Evolutionary conservation across 2,329 filamentous ascomycete genomes (phyloP).

Genomic region (Aureobasidium sp.): DNA sequence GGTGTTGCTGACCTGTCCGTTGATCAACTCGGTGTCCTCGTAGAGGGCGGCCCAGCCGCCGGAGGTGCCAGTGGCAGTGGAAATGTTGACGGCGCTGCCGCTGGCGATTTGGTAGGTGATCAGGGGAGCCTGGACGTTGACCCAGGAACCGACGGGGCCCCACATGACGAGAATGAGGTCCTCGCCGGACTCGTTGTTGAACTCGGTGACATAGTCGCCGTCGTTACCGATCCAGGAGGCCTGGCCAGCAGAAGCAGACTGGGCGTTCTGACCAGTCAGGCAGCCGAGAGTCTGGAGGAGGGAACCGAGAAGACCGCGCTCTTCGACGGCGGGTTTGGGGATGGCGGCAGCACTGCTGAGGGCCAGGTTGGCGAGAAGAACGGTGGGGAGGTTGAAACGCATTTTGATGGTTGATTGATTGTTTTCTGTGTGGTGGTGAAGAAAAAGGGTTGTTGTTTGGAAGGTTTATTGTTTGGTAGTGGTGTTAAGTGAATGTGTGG

Average conservation of each 20-base stretch:
- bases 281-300: constrained; percentile 11
- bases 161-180: constrained; percentile 17
- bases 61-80: constrained; percentile 14
- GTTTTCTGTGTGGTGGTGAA: background rate
- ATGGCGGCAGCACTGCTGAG: constrained; percentile 16
- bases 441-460: constrained; percentile 7
- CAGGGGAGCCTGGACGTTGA: constrained; percentile 14
- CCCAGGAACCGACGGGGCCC: constrained; percentile 16
- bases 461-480: background rate
- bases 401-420: constrained; percentile 4
- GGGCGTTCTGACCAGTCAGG: constrained; percentile 14
- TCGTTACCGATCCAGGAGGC: constrained; percentile 14
- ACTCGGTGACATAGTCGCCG: constrained; percentile 17
- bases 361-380: constrained; percentile 12
- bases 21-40: constrained; percentile 14
- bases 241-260: constrained; percentile 5
- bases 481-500: constrained; percentile 9
- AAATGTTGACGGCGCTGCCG: constrained; percentile 14
- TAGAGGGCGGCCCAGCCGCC: constrained; percentile 17
- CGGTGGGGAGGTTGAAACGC: constrained; percentile 10
- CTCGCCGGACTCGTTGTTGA: constrained; percentile 17
- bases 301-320: constrained; percentile 14
- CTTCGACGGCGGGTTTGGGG: background rate
- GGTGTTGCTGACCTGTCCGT: constrained; percentile 17
- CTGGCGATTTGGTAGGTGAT: constrained; percentile 16